Evolutionary conservation across 768 basidiomycete genomes (phyloP), one percentile per base, ranked within the genome.

Genomic region (Phylloporus rhodoxanthus): DNA sequence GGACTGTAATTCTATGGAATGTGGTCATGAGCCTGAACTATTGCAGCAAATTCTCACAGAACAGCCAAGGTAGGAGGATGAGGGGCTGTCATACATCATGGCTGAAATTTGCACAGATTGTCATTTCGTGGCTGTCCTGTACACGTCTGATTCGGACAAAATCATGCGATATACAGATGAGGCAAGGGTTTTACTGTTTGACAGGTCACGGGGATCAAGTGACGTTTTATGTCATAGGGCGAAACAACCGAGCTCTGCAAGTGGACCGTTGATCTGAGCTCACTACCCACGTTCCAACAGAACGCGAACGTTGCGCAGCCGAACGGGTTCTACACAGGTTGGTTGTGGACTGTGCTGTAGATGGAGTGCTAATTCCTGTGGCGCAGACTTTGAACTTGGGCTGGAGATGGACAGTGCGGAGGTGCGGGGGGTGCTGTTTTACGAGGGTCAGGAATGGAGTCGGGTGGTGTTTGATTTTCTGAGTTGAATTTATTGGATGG

Each of bases 121-220:
- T 25, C 70, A 80, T 39, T 92, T 91, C 57, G 81, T 88, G 45
- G 89, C 89, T n/a, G 81, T 85, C 44, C 68, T 92, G 50, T 91
- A 81, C 66, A 87, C 87, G 8, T 84, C 84, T 37, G 85, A 88
- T 50, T 70, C 73, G n/a, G 85, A 87, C 58, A 79, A 73, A 58
- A 73, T 83, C 39, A 84, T 87, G 84, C 75, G 89, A 54, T 92
- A 91, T 59, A 87, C 83, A 1, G 90, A 92, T 62, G 90, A 92
- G 71, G 76, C 71, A 57, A 61, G 69, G 39, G 19, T 26, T 20
- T 43, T 25, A 4, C 36, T 8, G 20, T 4, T 11, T 59, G 58
- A 57, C 43, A 52, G 48, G 54, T 52, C 52, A 52, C 48, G 51
- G 34, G 37, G 7, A 40, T 40, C 20, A 21, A 49, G 21, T 69